Percentiles rank a stretch among this genome's conserved stretches.
phyloP scores from a whole-genome alignment of 108 stramenopile genomes.

The Skeletonema menzelii region DNA sequence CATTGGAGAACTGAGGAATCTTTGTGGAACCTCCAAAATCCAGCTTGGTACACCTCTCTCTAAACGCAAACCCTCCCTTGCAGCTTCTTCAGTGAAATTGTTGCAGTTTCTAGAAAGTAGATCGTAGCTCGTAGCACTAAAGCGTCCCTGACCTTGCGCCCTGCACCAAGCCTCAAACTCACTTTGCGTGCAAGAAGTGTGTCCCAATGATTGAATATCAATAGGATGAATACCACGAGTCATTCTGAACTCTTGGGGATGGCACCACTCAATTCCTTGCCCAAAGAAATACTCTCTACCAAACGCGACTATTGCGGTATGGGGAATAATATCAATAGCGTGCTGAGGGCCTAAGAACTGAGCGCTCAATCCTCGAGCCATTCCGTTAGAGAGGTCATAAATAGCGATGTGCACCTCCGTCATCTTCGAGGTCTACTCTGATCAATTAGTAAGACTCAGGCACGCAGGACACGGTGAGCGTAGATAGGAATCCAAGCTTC shows the following conservation, averaged over 20 bases:
- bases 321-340: conserved; percentile 76
- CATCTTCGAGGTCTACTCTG: not conserved
- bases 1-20: conserved; percentile 68
- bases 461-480: no score
- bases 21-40: conserved; percentile 68
- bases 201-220: conserved; percentile 51
- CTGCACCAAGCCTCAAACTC: conserved; percentile 79
- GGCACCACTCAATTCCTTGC: conserved; percentile 59
- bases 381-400: conserved; percentile 75
- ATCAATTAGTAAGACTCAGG: no score
- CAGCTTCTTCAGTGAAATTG: conserved; percentile 70
- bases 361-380: conserved; percentile 64
- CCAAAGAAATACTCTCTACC: conserved; percentile 84
- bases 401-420: conserved; percentile 69
- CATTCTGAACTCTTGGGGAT: conserved; percentile 49
- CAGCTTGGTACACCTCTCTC: conserved; percentile 57
- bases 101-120: conserved; percentile 74
- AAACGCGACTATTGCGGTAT: conserved; percentile 65
- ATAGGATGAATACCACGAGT: conserved; percentile 56
- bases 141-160: conserved; percentile 20
- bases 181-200: conserved; percentile 41
- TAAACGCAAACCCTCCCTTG: conserved; percentile 54
- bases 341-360: conserved; percentile 73
- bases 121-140: conserved; percentile 54
- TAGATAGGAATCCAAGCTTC: no score